Conservation (phyloP, 352 stramenopile genomes). For the Phytophthora uliginosa region DNA sequence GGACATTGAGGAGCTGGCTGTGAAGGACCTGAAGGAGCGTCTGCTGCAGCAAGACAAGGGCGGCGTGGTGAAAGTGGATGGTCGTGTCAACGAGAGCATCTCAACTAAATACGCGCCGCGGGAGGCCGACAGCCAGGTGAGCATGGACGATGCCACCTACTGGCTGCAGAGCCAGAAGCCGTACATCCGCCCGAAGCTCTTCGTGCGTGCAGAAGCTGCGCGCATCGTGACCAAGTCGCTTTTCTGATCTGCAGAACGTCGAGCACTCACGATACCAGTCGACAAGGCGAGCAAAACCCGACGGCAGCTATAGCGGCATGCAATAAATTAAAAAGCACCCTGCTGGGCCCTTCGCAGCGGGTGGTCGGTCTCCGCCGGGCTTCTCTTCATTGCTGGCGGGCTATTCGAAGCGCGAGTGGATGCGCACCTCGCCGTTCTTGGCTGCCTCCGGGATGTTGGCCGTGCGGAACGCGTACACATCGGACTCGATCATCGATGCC, state of each 20-base stretch:
- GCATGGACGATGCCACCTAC: constrained; percentile 84
- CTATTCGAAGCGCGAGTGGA: constrained; percentile 82
- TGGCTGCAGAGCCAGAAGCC: constrained; percentile 89
- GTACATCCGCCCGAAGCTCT: constrained; percentile 86
- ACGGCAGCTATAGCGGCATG: constrained; percentile 22
- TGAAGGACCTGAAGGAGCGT: constrained; percentile 87
- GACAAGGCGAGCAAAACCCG: constrained; percentile 5
- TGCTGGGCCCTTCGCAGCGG: constrained; percentile 19
- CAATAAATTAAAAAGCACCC: constrained; percentile 47
- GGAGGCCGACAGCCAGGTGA: constrained; percentile 77
- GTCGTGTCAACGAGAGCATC: constrained; percentile 89
- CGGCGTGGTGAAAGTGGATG: constrained; percentile 74
- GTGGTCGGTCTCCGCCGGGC: not conserved
- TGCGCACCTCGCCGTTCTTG: constrained; percentile 60
- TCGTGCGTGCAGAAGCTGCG: constrained; percentile 82
- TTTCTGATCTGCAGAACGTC: constrained; percentile 38
- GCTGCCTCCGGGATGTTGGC: constrained; percentile 50
- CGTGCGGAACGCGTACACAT: constrained; percentile 80
- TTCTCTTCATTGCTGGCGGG: constrained; percentile 17
- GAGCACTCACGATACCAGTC: not conserved
- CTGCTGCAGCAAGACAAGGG: constrained; percentile 84
- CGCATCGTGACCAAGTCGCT: constrained; percentile 88
- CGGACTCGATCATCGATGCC: constrained; percentile 61
- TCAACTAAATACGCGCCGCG: constrained; percentile 54
- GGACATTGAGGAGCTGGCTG: constrained; percentile 85